Evolutionary conservation across 2,329 filamentous ascomycete genomes (phyloP), one percentile per base, ranked within the genome.

Genomic region (Lecanicillium sp.): DNA sequence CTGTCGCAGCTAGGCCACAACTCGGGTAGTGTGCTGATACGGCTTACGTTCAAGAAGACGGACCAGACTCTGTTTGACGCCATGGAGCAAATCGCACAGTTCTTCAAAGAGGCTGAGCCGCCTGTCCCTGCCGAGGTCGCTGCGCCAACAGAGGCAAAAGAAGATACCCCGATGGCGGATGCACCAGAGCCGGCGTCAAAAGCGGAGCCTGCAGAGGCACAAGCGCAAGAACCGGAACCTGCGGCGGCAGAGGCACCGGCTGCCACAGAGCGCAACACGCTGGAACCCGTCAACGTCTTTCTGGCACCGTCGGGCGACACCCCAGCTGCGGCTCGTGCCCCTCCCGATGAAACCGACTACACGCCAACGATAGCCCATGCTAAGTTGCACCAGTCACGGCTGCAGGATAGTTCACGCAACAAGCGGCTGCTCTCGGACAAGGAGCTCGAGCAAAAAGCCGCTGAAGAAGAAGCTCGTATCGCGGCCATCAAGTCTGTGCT

Each of bases 1-100:
- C 62, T 98, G 33, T 81, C 80, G 5, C 87, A 95, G 57, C 66
- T 97, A 14, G 92, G 92, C 0, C 82, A 94, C 52, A 94, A 89
- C 55, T 82, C 78, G 34, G 90, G 92, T 5, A 90, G 76, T 53
- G 81, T 86, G 4, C 64, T 95, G 40, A 71, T 98, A 39, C 76
- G 86, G 41, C 63, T 98, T 43, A 79, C 71, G 25, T 97, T 90
- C 63, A 79, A 74, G 55, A 72, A 72, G 46, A 92, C 86, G 6
- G 80, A 84, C 11, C 78, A 77, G 56, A 88, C 88, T 3, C 63
- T 97, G 19, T 86, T 87, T 49, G 84, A 90, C 46, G 90, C 90
- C 9, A 87, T 95, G 80, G 66, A 70, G 33, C 74, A 90, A 53
- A 95, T 97, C 45, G 74, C 75, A 17, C 69, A 78, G 46, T 88